Evolutionary conservation across 331 rosid species (phyloP).

Genomic region (Ulmus americana): DNA sequence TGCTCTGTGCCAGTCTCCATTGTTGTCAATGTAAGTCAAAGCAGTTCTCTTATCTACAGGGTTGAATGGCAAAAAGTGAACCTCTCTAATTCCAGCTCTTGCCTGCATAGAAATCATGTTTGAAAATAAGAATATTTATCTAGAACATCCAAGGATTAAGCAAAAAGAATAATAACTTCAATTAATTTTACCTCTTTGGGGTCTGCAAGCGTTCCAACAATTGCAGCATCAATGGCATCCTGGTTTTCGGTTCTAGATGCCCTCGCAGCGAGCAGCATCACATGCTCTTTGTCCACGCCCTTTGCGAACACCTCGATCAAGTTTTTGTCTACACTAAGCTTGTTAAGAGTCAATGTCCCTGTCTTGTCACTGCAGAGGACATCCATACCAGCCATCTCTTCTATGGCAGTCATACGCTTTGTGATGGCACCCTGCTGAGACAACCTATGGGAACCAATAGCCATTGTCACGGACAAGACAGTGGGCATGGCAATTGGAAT

Average conservation of each 20-base stretch:
- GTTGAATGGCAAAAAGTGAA: constrained; percentile 89
- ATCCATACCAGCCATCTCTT: constrained; percentile 99
- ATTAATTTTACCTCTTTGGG: constrained; percentile 70
- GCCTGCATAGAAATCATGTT: constrained; percentile 42
- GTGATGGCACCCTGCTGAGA: constrained; percentile 99
- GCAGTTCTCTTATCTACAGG: constrained; percentile 99
- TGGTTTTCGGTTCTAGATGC: constrained; percentile 92
- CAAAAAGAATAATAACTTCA: not conserved
- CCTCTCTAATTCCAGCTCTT: constrained; percentile 75
- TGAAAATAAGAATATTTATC: constrained; percentile 1
- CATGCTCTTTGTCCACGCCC: constrained; percentile 80
- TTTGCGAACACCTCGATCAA: constrained; percentile 78
- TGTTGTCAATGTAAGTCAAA: constrained; percentile 74
- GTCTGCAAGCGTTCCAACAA: constrained; percentile 98
- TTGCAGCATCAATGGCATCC: constrained; percentile 96
- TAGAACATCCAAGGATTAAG: not conserved
- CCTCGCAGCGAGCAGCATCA: constrained; percentile 83
- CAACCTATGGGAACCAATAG: constrained; percentile 94
- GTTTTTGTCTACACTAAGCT: constrained; percentile 75
- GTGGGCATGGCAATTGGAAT: constrained; percentile 99
- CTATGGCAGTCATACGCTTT: constrained; percentile 97
- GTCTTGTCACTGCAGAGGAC: constrained; percentile 99
- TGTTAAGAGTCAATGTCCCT: constrained; percentile 95
- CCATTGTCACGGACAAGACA: constrained; percentile 96
- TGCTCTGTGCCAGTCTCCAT: constrained; percentile 85